Conservation (phyloP, 768 basidiomycete species). For the Mycena leptocephala region DNA sequence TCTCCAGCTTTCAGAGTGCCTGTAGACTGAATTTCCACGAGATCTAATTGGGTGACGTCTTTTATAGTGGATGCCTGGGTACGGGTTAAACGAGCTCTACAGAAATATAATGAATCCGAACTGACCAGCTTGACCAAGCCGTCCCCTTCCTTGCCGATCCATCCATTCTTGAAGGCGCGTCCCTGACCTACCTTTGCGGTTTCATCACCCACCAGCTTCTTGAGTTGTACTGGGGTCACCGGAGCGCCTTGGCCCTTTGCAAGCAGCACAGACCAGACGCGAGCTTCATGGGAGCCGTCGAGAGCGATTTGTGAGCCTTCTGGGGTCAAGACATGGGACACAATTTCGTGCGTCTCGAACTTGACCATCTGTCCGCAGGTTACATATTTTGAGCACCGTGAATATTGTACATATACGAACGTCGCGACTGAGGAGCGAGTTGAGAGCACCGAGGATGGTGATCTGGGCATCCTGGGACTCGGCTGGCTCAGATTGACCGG, state of each 20-base stretch:
- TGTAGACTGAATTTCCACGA: constrained; percentile 80
- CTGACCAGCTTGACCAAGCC: constrained; percentile 90
- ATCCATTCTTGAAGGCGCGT: constrained; percentile 96
- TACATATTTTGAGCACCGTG: constrained; percentile 23
- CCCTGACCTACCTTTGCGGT: constrained; percentile 95
- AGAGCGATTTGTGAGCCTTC: constrained; percentile 88
- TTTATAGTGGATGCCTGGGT: constrained; percentile 73
- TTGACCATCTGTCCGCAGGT: constrained; percentile 79
- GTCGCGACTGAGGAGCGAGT: constrained; percentile 90
- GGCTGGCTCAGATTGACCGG: constrained; percentile 73
- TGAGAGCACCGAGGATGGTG: constrained; percentile 90
- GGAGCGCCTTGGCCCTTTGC: constrained; percentile 79
- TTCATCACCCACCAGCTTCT: constrained; percentile 87
- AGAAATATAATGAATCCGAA: constrained; percentile 36
- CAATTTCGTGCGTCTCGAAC: constrained; percentile 84
- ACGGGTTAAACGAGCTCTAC: constrained; percentile 17
- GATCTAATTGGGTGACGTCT: constrained; percentile 83
- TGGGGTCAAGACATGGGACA: constrained; percentile 80
- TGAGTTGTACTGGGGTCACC: constrained; percentile 77
- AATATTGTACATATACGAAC: constrained; percentile 58
- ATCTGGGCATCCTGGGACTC: constrained; percentile 85
- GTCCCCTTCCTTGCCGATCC: constrained; percentile 94
- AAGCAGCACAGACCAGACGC: constrained; percentile 92
- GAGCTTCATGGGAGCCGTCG: constrained; percentile 94
- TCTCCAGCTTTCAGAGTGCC: constrained; percentile 85